phyloP scores from a whole-genome alignment of 2,329 filamentous ascomycete species.

The Chaetomiaceae sp. region DNA sequence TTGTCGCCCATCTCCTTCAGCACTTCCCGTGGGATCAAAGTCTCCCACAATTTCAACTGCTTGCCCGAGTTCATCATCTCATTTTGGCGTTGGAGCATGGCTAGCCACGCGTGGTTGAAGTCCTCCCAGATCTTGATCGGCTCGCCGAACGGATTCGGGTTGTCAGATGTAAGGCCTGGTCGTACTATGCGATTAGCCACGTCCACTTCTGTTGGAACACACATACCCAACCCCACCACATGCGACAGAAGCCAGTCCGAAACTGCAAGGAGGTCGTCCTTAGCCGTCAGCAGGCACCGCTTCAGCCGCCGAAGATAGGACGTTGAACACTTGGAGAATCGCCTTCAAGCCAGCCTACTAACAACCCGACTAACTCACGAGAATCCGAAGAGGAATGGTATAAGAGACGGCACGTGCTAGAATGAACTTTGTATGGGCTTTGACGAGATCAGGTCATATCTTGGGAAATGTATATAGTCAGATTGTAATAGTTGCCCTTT shows the following conservation, averaged over 20 bases:
- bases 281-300: too few relatives aligned
- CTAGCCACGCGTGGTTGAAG: slow-evolving; percentile 90
- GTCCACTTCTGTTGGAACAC: not conserved
- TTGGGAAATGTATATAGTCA: too few relatives aligned
- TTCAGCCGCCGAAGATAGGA: too few relatives aligned
- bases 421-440: too few relatives aligned
- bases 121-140: slow-evolving; percentile 86
- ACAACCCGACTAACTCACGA: too few relatives aligned
- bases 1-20: slow-evolving; percentile 79
- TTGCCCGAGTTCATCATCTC: slow-evolving; percentile 62
- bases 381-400: too few relatives aligned
- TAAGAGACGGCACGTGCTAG: too few relatives aligned
- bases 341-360: too few relatives aligned
- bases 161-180: slow-evolving; percentile 77
- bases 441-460: too few relatives aligned
- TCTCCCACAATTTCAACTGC: slow-evolving; percentile 54
- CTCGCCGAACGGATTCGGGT: slow-evolving; percentile 68
- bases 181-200: too few relatives aligned
- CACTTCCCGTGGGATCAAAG: slow-evolving; percentile 61
- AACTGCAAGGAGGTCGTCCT: slow-evolving; percentile 48
- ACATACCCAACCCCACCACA: slow-evolving; percentile 52
- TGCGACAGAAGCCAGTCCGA: slow-evolving; percentile 55
- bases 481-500: too few relatives aligned
- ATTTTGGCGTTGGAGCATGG: slow-evolving; percentile 77
- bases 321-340: too few relatives aligned